Evolutionary conservation across 169 alveolate species (phyloP), one percentile per base, ranked within the genome.

Genomic region (Toxoplasma gondii): DNA sequence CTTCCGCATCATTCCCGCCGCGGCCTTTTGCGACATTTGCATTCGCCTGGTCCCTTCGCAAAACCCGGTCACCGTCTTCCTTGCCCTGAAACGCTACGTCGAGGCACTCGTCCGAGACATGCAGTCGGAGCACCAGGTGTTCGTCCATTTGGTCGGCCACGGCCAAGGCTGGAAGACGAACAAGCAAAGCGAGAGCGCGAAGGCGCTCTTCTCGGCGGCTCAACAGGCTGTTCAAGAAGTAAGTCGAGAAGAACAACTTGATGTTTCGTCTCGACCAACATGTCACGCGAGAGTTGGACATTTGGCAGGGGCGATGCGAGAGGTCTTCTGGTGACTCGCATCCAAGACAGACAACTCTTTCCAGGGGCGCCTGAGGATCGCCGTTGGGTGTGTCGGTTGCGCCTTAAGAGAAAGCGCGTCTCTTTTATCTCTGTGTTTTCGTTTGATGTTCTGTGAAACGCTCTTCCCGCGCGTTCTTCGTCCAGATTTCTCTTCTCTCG

Each of bases 11-110:
- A 29, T 90, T 39, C 93, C 93, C 34, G 29, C 74, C 70, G 36
- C 43, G 0, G 86, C 87, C 43, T 29, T 43, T 36, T 27, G 53
- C 67, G 38, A 90, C 58, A 22, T 90, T n/a, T 34, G 44, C 86
- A 58, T 90, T 67, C 93, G 93, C 31, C 36, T 67, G 38, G 86
- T 90, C n/a, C 93, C 93, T 1, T 16, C 74, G 74, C 74, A 64
- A 64, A 27, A 64, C 74, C 74, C 74, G 5, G n/a, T 27, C n/a
- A 31, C 74, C n/a, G n/a, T 64, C n/a, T 64, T 64, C 29, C 34
- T 64, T 16, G 74, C 74, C n/a, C 24, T 64, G 34, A 64, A 64
- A 19, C 74, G 74, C 74, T 64, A 64, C n/a, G 74, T 64, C 34
- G 74, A 64, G 74, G 74, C 74, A 1, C 74, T 64, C 74, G 7